Evolutionary conservation across 345 rosid species (phyloP).

Genomic region (Citrus mangshanensis): DNA sequence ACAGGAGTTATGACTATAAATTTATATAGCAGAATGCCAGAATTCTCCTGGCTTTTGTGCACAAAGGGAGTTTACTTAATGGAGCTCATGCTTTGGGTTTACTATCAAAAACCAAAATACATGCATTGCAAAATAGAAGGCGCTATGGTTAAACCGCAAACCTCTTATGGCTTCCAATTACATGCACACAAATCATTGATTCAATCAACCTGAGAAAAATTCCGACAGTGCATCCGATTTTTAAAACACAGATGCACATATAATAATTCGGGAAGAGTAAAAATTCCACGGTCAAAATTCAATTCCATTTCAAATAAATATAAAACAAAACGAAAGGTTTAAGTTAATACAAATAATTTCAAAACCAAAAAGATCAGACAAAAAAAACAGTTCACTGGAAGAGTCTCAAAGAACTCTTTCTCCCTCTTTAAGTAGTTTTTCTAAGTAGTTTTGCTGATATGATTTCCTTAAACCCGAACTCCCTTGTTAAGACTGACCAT

Average conservation of each 20-base stretch:
- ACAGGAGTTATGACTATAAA: not conserved
- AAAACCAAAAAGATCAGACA: not conserved
- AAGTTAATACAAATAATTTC: not conserved
- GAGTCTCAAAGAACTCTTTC: not conserved
- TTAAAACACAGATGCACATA: not conserved
- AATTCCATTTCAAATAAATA: not conserved
- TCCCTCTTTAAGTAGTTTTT: not conserved
- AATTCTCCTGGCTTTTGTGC: too few relatives aligned
- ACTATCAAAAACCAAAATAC: too few relatives aligned
- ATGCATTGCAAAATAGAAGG: too few relatives aligned
- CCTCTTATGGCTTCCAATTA: too few relatives aligned
- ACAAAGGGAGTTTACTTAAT: not conserved
- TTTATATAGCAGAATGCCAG: too few relatives aligned
- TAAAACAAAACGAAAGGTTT: not conserved
- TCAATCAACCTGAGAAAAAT: too few relatives aligned
- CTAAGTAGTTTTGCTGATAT: not conserved
- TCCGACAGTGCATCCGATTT: not conserved
- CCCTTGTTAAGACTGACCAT: slow-evolving; percentile 77
- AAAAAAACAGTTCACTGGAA: not conserved
- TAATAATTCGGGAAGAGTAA: not conserved
- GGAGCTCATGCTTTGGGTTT: not conserved
- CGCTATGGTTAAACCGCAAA: too few relatives aligned
- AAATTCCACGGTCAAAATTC: slow-evolving; percentile 6
- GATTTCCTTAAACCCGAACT: slow-evolving; percentile 27
- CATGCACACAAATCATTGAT: too few relatives aligned